phyloP scores from a whole-genome alignment of 257 asterid species.

The Cruciata laevipes region DNA sequence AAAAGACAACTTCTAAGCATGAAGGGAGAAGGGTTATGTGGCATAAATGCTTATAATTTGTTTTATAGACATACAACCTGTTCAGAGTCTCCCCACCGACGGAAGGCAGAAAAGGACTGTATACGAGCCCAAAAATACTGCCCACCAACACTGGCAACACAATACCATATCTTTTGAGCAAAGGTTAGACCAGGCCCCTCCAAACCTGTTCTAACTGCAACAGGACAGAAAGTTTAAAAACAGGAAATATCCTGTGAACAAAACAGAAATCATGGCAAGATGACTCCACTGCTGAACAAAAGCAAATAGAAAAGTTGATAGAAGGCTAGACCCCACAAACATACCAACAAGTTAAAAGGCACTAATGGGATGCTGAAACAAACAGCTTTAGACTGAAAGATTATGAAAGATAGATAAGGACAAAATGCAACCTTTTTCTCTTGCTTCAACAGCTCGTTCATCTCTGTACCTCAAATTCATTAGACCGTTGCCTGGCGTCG shows the following conservation, averaged over 20 bases:
- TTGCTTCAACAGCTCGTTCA: slow-evolving; percentile 70
- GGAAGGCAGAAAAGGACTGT: slow-evolving; percentile 89
- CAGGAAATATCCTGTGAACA: background rate
- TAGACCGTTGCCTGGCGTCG: slow-evolving; percentile 90
- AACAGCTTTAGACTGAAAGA: background rate
- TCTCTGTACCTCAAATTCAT: slow-evolving; percentile 85
- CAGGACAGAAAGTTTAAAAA: slow-evolving; percentile 15
- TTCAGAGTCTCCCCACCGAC: slow-evolving; percentile 96
- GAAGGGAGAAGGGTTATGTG: background rate
- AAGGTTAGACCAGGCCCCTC: slow-evolving; percentile 85
- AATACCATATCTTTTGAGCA: slow-evolving; percentile 88
- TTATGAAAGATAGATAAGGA: background rate
- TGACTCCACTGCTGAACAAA: background rate
- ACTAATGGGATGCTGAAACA: background rate
- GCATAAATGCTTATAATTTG: background rate
- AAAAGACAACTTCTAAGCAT: background rate
- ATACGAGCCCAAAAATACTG: slow-evolving; percentile 88
- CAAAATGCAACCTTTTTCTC: slow-evolving; percentile 61
- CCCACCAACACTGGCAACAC: slow-evolving; percentile 90
- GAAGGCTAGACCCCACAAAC: background rate
- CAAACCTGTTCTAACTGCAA: slow-evolving; percentile 68
- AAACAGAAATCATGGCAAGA: background rate
- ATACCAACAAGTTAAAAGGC: background rate
- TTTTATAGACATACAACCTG: slow-evolving; percentile 40
- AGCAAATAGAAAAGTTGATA: background rate